Base-by-base conservation (phyloP, 257 asterid species). In the Solanum dulcamara region DNA sequence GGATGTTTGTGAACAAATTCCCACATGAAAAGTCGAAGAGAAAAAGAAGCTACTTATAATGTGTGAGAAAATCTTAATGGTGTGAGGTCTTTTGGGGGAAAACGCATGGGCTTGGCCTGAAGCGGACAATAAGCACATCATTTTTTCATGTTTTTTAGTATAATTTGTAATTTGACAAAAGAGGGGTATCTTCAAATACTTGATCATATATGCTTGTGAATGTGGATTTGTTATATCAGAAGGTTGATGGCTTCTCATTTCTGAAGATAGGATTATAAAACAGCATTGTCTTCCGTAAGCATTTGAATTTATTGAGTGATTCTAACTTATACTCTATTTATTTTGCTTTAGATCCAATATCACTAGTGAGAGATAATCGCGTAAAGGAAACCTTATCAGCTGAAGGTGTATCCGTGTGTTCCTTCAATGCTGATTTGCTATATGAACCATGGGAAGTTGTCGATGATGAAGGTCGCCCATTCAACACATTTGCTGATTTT, bases 381-480 rank as follows among this genome's bases (percentile, higher is more conserved):
- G 94, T 89, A 60, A 96, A 96, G 93, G 98, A 94, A 87, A 93
- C 84, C 66, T 91, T 96, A 88, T 88, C 91, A 12, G 94, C 93
- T 85, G 89, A 91, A 88, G 98, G 98, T 15, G 86, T 96, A 14
- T 68, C 88, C 13, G 94, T 96, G 35, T 94, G 90, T 46, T 92
- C 99, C 20, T 96, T 91, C 85, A 96, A 94, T 38, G 95, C 96
- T 1, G 99, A 96, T 89, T 90, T 96, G 89, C 94, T 96, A 13
- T 96, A 93, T 42, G 98, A 94, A 83, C 99, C 99, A 15, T 96
- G 99, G 98, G 99, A 96, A 85, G 94, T 96, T 86, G 71, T 84
- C 60, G 94, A 94, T 82, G 92, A 85, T 84, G 97, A 93, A 84
- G 91, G 94, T 15, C 89, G 37, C 5, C 96, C 98, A 13, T 96